Evolutionary conservation across 768 basidiomycete species (phyloP).

Genomic region (Rubroboletus pulcherrimus): DNA sequence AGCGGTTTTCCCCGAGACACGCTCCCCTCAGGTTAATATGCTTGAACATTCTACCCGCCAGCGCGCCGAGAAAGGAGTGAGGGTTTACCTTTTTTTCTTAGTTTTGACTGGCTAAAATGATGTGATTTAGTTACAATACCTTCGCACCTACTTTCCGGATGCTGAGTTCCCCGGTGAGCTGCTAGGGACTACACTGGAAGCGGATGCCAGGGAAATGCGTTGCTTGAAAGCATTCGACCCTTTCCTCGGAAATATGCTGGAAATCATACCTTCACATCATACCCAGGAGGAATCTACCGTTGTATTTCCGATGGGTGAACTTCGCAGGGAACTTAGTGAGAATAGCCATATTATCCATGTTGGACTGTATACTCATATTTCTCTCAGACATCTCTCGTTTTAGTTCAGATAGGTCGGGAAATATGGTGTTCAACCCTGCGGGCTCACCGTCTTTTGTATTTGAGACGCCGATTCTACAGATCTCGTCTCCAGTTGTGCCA

Average conservation of each 20-base stretch:
- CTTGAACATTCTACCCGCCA: slow-evolving; percentile 38
- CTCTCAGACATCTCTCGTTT: slow-evolving; percentile 47
- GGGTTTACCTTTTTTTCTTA: slow-evolving; percentile 9
- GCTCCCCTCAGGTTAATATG: slow-evolving; percentile 32
- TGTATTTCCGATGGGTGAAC: slow-evolving; percentile 64
- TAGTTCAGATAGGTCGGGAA: slow-evolving; percentile 22
- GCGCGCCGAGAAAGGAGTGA: slow-evolving; percentile 65
- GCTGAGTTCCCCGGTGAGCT: slow-evolving; percentile 70
- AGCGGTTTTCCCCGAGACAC: slow-evolving; percentile 58
- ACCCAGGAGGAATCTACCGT: slow-evolving; percentile 32
- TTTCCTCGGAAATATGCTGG: slow-evolving; percentile 51
- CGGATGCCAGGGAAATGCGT: slow-evolving; percentile 37
- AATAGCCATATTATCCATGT: not conserved
- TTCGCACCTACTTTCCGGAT: slow-evolving; percentile 69
- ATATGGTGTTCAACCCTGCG: slow-evolving; percentile 31
- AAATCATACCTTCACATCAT: slow-evolving; percentile 33
- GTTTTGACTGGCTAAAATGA: not conserved
- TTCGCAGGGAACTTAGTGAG: slow-evolving; percentile 59
- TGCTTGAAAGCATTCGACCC: slow-evolving; percentile 52
- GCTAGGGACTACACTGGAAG: slow-evolving; percentile 51
- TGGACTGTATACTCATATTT: slow-evolving; percentile 3
- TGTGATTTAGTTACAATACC: slow-evolving; percentile 57
- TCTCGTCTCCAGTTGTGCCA: slow-evolving; percentile 36
- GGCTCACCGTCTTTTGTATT: slow-evolving; percentile 45
- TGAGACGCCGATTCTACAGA: slow-evolving; percentile 66